Evolutionary conservation across 768 basidiomycete genomes (phyloP), one percentile per base, ranked within the genome.

Genomic region (Leucocoprinus sp.): DNA sequence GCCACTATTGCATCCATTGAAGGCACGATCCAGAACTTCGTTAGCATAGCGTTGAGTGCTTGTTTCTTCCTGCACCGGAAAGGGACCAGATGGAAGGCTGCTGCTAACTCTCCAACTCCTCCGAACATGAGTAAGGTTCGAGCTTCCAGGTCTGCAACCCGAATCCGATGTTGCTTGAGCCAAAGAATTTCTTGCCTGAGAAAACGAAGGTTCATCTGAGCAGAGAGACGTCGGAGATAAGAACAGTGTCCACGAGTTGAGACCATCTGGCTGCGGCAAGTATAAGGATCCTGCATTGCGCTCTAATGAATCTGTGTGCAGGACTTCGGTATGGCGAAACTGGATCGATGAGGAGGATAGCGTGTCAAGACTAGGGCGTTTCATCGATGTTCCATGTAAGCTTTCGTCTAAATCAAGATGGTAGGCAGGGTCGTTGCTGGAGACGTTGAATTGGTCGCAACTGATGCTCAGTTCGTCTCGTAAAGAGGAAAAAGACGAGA

Each of bases 241-340:
- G 5, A 58, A 57, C 36, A 62, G 56, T 5, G 63, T 61, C 63
- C 63, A 62, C 2, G 63, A 53, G 37, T 56, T 50, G 37, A 57
- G 50, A 14, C 59, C 60, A 31, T 58, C 56, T 11, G 60, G 60
- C 41, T 64, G 61, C 21, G 59, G 53, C 18, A 61, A 45, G 12
- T 42, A 37, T n/a, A 35, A 41, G 18, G 35, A n/a, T 33, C 40
- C 26, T 8, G 15, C 24, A 11, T 17, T 18, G 0, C n/a, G n/a
- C 12, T 41, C 46, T 14, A 31, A 28, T 1, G 26, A 29, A 19
- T 33, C 35, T 11, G 11, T 14, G 17, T 23, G 33, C 28, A 18
- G 5, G 21, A 14, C 9, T 11, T 36, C 34, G 8, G 19, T 35
- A 9, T 11, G 33, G 21, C 46, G 39, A 28, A 42, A 42, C 26